These are phyloP conservation scores for Alternaria arbusti DNA, from an alignment of 2,329 filamentous ascomycete genomes.

Conservation along the genomic window DNA sequence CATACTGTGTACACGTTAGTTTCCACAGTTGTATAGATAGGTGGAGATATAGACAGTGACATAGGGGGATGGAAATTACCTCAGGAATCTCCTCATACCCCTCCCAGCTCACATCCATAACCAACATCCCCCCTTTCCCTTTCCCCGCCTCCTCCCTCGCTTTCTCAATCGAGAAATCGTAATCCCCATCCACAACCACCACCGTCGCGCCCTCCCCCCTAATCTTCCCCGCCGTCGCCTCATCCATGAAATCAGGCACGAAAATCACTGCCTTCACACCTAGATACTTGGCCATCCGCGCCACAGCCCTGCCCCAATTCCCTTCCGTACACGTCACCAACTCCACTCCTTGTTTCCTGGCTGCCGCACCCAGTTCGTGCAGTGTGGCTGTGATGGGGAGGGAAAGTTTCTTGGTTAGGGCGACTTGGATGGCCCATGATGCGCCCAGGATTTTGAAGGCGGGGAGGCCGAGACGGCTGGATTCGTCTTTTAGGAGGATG, in stretches of 20 bases:
- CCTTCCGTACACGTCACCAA: slow-evolving; percentile 75
- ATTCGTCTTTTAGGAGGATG: slow-evolving; percentile 75
- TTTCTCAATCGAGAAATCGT: slow-evolving; percentile 66
- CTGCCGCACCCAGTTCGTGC: slow-evolving; percentile 49
- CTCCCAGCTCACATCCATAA: slow-evolving; percentile 73
- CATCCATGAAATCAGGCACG: slow-evolving; percentile 66
- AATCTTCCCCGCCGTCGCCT: slow-evolving; percentile 62
- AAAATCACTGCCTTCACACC: slow-evolving; percentile 64
- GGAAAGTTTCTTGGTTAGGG: slow-evolving; percentile 56
- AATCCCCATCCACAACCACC: slow-evolving; percentile 62
- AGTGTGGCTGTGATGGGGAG: slow-evolving; percentile 55
- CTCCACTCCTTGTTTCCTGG: slow-evolving; percentile 40
- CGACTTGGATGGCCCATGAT: slow-evolving; percentile 72
- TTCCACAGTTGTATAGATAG: not conserved
- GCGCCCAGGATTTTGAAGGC: slow-evolving; percentile 84
- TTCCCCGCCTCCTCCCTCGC: slow-evolving; percentile 54
- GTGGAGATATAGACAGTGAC: not conserved
- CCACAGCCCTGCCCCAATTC: slow-evolving; percentile 77
- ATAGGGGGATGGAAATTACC: slow-evolving; percentile 44
- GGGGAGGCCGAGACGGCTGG: slow-evolving; percentile 69
- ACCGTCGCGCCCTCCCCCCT: slow-evolving; percentile 68
- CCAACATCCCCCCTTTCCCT: slow-evolving; percentile 58
- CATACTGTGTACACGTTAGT: slow-evolving; percentile 60
- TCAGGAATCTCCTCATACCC: slow-evolving; percentile 70
- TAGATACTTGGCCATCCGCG: slow-evolving; percentile 69